Percentiles rank a stretch among this genome's conserved stretches.
Evolutionary conservation across 139 green algal species (phyloP).

Genomic region (Chlorella sorokiniana): DNA sequence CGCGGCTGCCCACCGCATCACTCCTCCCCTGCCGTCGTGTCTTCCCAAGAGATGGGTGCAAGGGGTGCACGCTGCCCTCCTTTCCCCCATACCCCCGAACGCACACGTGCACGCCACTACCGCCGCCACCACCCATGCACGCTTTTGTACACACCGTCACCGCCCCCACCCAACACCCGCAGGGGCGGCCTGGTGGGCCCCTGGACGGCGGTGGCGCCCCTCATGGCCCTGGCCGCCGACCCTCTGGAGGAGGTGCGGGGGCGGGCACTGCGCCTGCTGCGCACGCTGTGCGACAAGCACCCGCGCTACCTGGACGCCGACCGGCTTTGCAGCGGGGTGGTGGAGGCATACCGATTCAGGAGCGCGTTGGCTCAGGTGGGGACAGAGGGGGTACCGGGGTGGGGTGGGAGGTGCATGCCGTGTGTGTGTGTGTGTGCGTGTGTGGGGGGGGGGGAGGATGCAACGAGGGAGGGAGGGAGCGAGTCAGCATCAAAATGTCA

Average conservation of each 20-base stretch:
- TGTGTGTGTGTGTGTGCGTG: not conserved
- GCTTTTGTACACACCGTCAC: too few relatives aligned
- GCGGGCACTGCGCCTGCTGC: slow-evolving; percentile 43
- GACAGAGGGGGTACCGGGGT: too few relatives aligned
- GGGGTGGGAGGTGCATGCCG: not conserved
- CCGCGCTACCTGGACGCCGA: slow-evolving; percentile 37
- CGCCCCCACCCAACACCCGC: not conserved
- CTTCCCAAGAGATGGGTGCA: too few relatives aligned
- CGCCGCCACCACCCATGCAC: too few relatives aligned
- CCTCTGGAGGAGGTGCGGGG: slow-evolving; percentile 41
- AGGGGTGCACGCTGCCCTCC: too few relatives aligned
- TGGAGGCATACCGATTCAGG: slow-evolving; percentile 56
- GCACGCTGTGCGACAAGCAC: slow-evolving; percentile 28
- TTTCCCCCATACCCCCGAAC: too few relatives aligned
- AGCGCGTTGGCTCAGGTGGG: slow-evolving; percentile 36
- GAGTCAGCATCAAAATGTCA: not conserved
- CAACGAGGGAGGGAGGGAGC: not conserved
- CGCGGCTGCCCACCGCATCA: too few relatives aligned
- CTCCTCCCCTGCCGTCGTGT: too few relatives aligned
- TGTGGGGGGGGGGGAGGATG: not conserved
- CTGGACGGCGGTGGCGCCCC: slow-evolving; percentile 65
- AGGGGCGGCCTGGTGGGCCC: slow-evolving; percentile 73
- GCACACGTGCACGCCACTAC: not conserved
- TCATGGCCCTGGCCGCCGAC: slow-evolving; percentile 71
- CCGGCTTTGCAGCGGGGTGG: slow-evolving; percentile 47